These are phyloP conservation scores for Russula compacta DNA, from an alignment of 768 basidiomycete species.

Conservation along the genomic window DNA sequence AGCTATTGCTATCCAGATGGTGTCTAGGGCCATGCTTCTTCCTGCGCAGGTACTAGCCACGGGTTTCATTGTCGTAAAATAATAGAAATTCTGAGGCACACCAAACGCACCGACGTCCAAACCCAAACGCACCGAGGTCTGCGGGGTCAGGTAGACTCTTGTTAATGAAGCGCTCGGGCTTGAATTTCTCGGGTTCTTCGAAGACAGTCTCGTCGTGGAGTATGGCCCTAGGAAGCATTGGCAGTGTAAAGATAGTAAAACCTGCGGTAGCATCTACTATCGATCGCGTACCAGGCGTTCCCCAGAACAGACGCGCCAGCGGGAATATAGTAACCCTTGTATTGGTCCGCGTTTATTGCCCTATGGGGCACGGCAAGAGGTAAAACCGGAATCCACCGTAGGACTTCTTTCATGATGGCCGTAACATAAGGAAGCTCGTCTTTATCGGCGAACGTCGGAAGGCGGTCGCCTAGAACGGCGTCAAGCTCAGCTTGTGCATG, in stretches of 20 bases:
- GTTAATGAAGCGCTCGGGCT: constrained; percentile 19
- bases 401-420: constrained; percentile 19
- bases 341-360: constrained; percentile 20
- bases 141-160: constrained; percentile 10
- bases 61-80: not conserved
- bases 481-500: constrained; percentile 24
- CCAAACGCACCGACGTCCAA: constrained; percentile 18
- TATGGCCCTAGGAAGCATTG: constrained; percentile 13
- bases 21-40: constrained; percentile 17
- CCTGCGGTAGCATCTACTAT: not conserved
- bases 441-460: constrained; percentile 20
- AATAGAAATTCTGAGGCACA: not conserved
- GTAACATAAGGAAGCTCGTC: constrained; percentile 16
- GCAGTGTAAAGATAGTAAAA: not conserved
- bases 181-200: constrained; percentile 17
- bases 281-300: constrained; percentile 13
- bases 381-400: constrained; percentile 21
- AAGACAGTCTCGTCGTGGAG: constrained; percentile 17
- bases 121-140: constrained; percentile 16
- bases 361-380: constrained; percentile 22
- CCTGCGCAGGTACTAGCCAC: constrained; percentile 13
- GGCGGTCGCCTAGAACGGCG: constrained; percentile 19
- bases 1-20: constrained; percentile 19
- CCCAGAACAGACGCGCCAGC: constrained; percentile 22
- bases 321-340: constrained; percentile 25